Percentiles rank a stretch among this genome's conserved stretches.
These are phyloP conservation scores for Solanum virginianum DNA, from an alignment of 257 asterid genomes.

Conservation along the genomic window DNA sequence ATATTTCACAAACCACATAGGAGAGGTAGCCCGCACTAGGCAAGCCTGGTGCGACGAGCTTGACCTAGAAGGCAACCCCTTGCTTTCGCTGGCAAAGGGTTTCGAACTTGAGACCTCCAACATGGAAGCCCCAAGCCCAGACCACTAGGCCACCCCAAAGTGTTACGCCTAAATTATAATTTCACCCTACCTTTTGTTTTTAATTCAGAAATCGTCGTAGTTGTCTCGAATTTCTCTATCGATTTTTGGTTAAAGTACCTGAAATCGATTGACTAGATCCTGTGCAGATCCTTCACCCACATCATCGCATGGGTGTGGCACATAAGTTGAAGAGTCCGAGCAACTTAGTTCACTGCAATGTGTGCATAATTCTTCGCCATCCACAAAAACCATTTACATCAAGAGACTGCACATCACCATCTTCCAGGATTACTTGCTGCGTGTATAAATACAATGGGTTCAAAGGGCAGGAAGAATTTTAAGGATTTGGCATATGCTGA, in stretches of 20 bases:
- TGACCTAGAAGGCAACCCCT: no score
- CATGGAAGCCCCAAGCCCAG: no score
- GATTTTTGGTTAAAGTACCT: neutral
- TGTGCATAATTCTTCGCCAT: neutral
- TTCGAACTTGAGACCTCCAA: no score
- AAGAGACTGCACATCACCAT: neutral
- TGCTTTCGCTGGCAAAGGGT: no score
- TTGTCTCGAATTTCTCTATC: neutral
- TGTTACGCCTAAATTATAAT: neutral
- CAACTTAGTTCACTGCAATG: neutral
- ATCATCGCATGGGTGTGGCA: neutral
- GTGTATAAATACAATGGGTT: neutral
- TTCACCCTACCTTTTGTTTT: neutral
- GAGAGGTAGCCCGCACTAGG: no score
- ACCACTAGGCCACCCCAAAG: no score
- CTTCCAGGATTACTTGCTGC: neutral
- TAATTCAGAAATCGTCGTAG: neutral
- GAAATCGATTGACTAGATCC: neutral
- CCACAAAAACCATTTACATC: neutral
- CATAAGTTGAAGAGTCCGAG: neutral
- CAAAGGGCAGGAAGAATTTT: neutral
- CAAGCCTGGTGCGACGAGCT: no score
- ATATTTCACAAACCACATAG: no score
- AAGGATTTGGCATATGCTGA: neutral
- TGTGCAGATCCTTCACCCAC: neutral